Evolutionary conservation across 148 eudicot species (phyloP).

Genomic region (Euryodendron excelsum): DNA sequence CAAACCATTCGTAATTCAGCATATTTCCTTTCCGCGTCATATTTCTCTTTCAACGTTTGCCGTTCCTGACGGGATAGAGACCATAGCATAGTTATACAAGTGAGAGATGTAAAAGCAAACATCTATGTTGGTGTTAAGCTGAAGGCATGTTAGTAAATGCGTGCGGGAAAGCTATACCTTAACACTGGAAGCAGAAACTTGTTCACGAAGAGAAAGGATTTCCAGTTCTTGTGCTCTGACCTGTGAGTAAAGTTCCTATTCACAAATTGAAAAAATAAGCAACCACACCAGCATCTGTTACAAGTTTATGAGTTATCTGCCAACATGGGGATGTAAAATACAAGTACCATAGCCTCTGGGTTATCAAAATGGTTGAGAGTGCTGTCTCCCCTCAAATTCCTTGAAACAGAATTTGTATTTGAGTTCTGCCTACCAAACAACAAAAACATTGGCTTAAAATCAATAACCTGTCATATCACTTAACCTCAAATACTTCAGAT

Average conservation of each 20-base stretch:
- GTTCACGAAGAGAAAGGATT: constrained; percentile 49
- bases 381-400: constrained; percentile 41
- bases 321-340: background rate
- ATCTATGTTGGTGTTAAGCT: background rate
- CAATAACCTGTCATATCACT: background rate
- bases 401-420: constrained; percentile 41
- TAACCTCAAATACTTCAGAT: background rate
- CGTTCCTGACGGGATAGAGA: constrained; percentile 55
- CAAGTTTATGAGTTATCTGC: background rate
- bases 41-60: constrained; percentile 78
- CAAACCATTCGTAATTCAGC: constrained; percentile 83
- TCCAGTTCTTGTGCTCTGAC: constrained; percentile 61
- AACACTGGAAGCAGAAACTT: constrained; percentile 65
- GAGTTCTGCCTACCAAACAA: constrained; percentile 32
- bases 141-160: constrained; percentile 9
- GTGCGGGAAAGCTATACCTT: constrained; percentile 41
- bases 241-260: constrained; percentile 61
- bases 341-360: constrained; percentile 51
- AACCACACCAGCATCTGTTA: background rate
- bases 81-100: constrained; percentile 3
- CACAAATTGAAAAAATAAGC: constrained; percentile 9
- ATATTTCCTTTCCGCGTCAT: constrained; percentile 67
- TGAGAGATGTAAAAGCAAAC: constrained; percentile 16
- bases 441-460: constrained; percentile 4
- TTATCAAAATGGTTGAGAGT: constrained; percentile 33